Evolutionary conservation across 768 basidiomycete species (phyloP).

Genomic region (Coprinopsis strossmayeri): DNA sequence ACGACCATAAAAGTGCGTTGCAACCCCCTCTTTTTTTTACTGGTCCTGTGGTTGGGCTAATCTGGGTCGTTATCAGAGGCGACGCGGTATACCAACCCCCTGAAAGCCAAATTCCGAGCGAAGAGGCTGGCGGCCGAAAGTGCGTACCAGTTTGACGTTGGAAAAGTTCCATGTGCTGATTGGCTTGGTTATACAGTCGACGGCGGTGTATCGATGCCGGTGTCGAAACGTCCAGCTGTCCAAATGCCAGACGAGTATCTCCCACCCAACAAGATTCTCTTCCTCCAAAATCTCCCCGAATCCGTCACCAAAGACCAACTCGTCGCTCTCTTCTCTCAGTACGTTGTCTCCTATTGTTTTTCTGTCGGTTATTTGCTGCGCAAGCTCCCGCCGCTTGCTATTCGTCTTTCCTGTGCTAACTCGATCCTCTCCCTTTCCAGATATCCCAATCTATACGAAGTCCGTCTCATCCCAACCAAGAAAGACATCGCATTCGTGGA

Average conservation of each 20-base stretch:
- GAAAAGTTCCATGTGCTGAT: no score
- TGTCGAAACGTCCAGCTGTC: slow-evolving; percentile 73
- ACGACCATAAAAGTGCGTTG: slow-evolving; percentile 78
- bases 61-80: slow-evolving; percentile 44
- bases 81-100: slow-evolving; percentile 83
- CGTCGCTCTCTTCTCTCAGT: slow-evolving; percentile 88
- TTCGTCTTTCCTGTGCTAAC: background rate
- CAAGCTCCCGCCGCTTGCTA: no score
- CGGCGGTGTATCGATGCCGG: slow-evolving; percentile 57
- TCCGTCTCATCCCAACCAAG: slow-evolving; percentile 96
- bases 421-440: slow-evolving; percentile 30
- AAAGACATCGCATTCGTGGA: slow-evolving; percentile 99
- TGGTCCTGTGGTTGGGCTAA: slow-evolving; percentile 5
- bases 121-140: slow-evolving; percentile 80
- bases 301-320: slow-evolving; percentile 90
- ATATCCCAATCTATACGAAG: slow-evolving; percentile 94
- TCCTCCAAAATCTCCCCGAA: slow-evolving; percentile 95
- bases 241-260: slow-evolving; percentile 99
- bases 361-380: no score
- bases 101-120: slow-evolving; percentile 78
- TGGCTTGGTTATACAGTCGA: slow-evolving; percentile 44
- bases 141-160: no score
- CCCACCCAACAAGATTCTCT: slow-evolving; percentile 98
- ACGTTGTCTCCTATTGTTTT: no score
- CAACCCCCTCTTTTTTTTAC: slow-evolving; percentile 1